Conservation (phyloP, 106 monocot genomes). For the Triglochin maritima region DNA sequence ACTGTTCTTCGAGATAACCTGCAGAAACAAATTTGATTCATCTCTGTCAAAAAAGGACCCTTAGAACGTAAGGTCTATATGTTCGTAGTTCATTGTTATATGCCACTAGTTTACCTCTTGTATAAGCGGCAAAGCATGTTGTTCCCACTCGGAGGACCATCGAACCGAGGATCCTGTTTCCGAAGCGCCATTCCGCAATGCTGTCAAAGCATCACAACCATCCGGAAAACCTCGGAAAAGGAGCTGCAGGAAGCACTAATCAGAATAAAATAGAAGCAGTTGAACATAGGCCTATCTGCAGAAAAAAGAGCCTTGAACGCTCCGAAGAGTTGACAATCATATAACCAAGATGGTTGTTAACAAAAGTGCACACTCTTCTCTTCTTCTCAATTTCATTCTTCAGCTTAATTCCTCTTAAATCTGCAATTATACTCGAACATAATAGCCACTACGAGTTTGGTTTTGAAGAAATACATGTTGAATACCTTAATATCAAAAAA, state of each 20-base stretch:
- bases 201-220: conserved; percentile 38
- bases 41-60: neutral
- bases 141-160: conserved; percentile 79
- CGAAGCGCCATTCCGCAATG: conserved; percentile 48
- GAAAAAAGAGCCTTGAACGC: neutral
- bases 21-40: neutral
- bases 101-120: conserved; percentile 27
- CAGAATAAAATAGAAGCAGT: neutral
- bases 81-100: neutral
- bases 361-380: too few species aligned
- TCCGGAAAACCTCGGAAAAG: conserved; percentile 89
- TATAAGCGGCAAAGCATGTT: conserved; percentile 56
- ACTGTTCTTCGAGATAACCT: neutral
- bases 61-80: neutral
- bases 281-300: neutral
- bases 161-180: conserved; percentile 33
- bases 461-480: too few species aligned
- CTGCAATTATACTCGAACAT: too few species aligned
- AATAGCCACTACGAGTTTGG: too few species aligned
- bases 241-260: conserved; percentile 37
- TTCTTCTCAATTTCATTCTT: too few species aligned
- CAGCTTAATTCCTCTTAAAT: too few species aligned
- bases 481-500: too few species aligned
- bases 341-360: too few species aligned
- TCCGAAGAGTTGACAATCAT: too few species aligned